Evolutionary conservation across 208 protist species (phyloP).

Genomic region (Vickermania spadyakhi): DNA sequence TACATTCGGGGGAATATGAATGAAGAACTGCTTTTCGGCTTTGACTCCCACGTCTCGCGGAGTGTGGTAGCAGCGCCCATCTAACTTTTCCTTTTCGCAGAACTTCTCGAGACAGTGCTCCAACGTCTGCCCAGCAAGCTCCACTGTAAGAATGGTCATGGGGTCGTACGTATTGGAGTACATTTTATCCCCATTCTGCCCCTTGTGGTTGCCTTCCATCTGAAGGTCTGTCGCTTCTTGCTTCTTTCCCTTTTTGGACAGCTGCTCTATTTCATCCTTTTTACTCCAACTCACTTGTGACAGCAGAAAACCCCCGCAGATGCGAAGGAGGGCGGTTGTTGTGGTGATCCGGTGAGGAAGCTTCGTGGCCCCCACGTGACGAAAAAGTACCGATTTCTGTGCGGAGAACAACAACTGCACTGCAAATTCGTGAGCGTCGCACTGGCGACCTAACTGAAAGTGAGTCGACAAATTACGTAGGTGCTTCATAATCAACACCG

Average conservation of each 20-base stretch:
- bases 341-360: constrained; percentile 40
- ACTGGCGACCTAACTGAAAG: constrained; percentile 75
- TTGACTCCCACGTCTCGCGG: constrained; percentile 67
- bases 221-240: constrained; percentile 71
- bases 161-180: constrained; percentile 85
- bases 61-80: constrained; percentile 63
- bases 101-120: constrained; percentile 73
- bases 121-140: constrained; percentile 55
- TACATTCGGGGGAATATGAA: constrained; percentile 74
- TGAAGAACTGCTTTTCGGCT: constrained; percentile 68
- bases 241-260: constrained; percentile 43
- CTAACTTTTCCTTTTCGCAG: constrained; percentile 55
- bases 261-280: constrained; percentile 69
- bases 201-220: constrained; percentile 22
- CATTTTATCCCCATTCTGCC: constrained; percentile 16
- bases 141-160: constrained; percentile 67
- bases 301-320: constrained; percentile 76
- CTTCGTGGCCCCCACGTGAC: constrained; percentile 62
- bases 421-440: constrained; percentile 89
- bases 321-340: constrained; percentile 71
- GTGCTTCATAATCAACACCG: constrained; percentile 43
- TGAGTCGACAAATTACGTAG: constrained; percentile 55
- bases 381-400: constrained; percentile 69
- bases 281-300: constrained; percentile 76
- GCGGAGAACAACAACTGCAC: constrained; percentile 73